Evolutionary conservation across 176 grass and related monocot species (phyloP), one percentile per base, ranked within the genome.

Genomic region (Leersia perrieri): DNA sequence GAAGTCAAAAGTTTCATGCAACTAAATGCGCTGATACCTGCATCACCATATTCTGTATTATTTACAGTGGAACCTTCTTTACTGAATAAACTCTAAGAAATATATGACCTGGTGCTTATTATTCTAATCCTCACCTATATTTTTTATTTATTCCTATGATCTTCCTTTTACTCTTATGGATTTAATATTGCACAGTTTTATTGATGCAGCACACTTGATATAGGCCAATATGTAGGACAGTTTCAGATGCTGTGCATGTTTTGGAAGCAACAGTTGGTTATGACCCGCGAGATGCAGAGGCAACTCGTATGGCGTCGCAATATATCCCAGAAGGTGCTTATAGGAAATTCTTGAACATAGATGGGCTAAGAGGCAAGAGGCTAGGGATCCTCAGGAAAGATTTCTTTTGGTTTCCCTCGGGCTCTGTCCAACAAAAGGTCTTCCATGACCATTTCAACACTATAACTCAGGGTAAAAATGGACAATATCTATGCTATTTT

Each of bases 311-410:
- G 63, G 87, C 85, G 40, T 90, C 85, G 7, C 78, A 74, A 9
- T 97, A 90, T 61, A 89, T 97, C 74, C 94, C 94, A 34, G 69
- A 89, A 76, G 79, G 80, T 53, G 89, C 89, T 38, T 97, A 97
- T 60, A 44, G 2, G 32, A 67, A 97, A 80, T 94, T 92, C 70
- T 88, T 92, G 33, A 89, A 85, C 40, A 44, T 73, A 74, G 69
- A 92, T 45, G 94, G 91, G 41, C 73, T 97, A 33, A 80, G 29
- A 63, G 85, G 89, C 35, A 97, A 97, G 78, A 90, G 89, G 34
- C 13, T 94, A 4, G 91, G 89, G 70, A 92, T 97, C 80, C 79
- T 92, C 9, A 83, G 77, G 34, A 90, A 88, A 39, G 85, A 87
- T 34, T 92, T 92, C 79, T 94, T 97, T 70, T 22, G 3, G 29